A percentile compares a stretch with the other conserved stretches of the same genome.
Conservation (phyloP, 2,329 filamentous ascomycete genomes). For the Colletotrichum lentis region DNA sequence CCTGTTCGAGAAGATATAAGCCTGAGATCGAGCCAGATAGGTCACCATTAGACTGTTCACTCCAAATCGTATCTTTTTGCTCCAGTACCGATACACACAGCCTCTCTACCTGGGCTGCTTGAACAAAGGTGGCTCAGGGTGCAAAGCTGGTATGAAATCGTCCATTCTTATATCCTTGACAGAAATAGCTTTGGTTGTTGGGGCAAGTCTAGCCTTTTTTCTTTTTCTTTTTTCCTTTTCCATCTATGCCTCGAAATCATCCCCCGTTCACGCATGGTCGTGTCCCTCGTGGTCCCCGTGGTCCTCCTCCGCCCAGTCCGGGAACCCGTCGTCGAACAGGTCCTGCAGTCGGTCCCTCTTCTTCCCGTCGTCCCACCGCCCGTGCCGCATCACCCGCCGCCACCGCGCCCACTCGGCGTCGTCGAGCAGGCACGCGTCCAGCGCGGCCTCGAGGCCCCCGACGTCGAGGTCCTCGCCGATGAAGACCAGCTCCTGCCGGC, state of each 20-base stretch:
- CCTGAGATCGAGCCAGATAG: no score
- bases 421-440: conserved; percentile 70
- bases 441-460: conserved; percentile 56
- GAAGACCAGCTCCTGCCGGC: conserved; percentile 76
- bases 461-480: conserved; percentile 72
- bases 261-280: conserved; percentile 37
- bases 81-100: no score
- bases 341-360: conserved; percentile 57
- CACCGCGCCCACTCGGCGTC: conserved; percentile 65
- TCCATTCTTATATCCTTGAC: no score
- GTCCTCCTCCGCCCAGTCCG: conserved; percentile 60
- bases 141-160: neutral
- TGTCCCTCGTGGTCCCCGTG: conserved; percentile 45
- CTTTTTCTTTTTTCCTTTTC: no score
- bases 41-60: no score
- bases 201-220: neutral
- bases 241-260: neutral
- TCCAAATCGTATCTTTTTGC: no score
- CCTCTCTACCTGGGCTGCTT: no score
- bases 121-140: no score
- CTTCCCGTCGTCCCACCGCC: conserved; percentile 46
- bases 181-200: neutral
- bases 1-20: no score
- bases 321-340: conserved; percentile 67
- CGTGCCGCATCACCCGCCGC: conserved; percentile 60